Conservation (phyloP, 1,284 basidiomycete species). For the Trichosporon asahii region DNA sequence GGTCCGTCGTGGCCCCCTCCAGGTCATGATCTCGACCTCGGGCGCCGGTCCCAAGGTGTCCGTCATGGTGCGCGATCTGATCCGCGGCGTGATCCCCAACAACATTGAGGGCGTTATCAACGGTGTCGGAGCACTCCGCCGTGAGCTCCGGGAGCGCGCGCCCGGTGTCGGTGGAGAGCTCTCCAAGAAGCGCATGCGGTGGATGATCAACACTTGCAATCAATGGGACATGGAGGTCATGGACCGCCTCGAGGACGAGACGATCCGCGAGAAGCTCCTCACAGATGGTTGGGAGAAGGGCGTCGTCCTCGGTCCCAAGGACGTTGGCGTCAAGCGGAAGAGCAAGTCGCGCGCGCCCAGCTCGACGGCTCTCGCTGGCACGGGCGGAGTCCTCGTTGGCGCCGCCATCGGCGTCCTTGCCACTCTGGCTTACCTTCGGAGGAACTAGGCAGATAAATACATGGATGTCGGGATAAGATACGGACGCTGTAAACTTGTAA, state of each 20-base stretch:
- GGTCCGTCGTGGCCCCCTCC: conserved; percentile 83
- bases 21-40: conserved; percentile 94
- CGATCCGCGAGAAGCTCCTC: conserved; percentile 38
- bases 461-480: neutral
- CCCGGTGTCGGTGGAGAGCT: conserved; percentile 56
- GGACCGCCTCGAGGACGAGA: conserved; percentile 42
- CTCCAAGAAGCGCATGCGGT: conserved; percentile 71
- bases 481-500: conserved; percentile 3
- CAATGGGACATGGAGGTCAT: conserved; percentile 57
- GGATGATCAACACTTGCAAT: conserved; percentile 91
- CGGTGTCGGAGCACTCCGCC: conserved; percentile 62
- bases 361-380: neutral
- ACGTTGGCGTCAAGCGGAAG: conserved; percentile 25
- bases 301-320: conserved; percentile 38
- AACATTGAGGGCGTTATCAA: conserved; percentile 75
- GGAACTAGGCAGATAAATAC: neutral
- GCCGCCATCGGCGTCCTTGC: neutral
- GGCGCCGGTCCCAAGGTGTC: conserved; percentile 88
- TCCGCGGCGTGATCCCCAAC: conserved; percentile 70
- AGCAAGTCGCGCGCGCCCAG: neutral
- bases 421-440: neutral
- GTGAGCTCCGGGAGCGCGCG: conserved; percentile 53
- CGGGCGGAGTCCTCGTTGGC: neutral
- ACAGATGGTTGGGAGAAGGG: conserved; percentile 51
- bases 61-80: conserved; percentile 68